Evolutionary conservation across 192 early-diverging fungal genomes (phyloP), one percentile per base, ranked within the genome.

Genomic region (Oehlia diaphana): DNA sequence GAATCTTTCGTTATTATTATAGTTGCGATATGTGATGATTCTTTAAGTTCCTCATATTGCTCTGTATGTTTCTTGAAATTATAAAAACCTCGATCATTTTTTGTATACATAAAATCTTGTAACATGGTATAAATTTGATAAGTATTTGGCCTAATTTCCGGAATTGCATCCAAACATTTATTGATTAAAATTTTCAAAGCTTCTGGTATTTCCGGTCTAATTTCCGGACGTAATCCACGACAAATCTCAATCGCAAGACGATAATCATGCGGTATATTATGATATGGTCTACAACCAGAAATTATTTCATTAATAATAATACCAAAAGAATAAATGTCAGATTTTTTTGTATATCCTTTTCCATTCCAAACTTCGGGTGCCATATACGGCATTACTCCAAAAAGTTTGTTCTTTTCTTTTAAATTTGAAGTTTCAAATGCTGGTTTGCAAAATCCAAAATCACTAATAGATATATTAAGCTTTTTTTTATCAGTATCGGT

Each of bases 221-320:
- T 71, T 2, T 8, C 9, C 42, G 69, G 69, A 9, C 33, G 33
- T 8, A 14, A 2, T 71, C 33, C 69, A 44, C 21, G 2, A 23
- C 23, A 71, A 31, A 71, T 71, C 1, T 44, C 33, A n/a, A 71
- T 3, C 12, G 33, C 33, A 33, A 71, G 14, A 19, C 19, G 2
- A 9, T 3, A 0, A 71, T 71, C 33, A 16, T 42, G 21, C 44
- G 69, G 16, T 71, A 33, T 2, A 71, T 71, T 71, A 21, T 23
- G 26, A 71, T 79, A 85, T 14, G 79, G 81, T 23, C 76, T 80
- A 19, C 78, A 31, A 62, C 84, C 84, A 35, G 81, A 82, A 35
- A 79, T 79, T 19, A 85, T 44, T n/a, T 85, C 84, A 81, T 81
- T 82, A 76, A 85, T 82, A 61, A 85, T 82, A 53, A 85, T 80